These are phyloP conservation scores for Delphinella strobiligena DNA, from an alignment of 2,329 filamentous ascomycete genomes.

Conservation along the genomic window DNA sequence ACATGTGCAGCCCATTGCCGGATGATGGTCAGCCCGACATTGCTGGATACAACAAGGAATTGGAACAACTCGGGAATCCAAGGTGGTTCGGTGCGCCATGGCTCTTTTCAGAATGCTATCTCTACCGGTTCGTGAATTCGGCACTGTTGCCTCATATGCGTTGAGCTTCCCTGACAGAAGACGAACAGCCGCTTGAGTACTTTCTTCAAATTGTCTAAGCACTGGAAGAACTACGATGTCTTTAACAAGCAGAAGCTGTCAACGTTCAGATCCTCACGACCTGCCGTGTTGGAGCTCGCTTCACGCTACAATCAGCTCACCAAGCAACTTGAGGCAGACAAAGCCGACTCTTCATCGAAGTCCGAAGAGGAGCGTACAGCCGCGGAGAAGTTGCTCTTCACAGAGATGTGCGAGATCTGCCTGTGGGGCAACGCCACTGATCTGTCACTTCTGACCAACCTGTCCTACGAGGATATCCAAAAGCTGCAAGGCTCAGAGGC, in stretches of 20 bases:
- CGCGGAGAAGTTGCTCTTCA: slow-evolving; percentile 68
- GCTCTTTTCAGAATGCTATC: slow-evolving; percentile 89
- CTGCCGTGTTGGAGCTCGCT: slow-evolving; percentile 72
- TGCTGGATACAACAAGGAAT: slow-evolving; percentile 71
- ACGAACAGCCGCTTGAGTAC: slow-evolving; percentile 59
- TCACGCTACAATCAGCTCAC: slow-evolving; percentile 66
- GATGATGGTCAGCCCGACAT: slow-evolving; percentile 73
- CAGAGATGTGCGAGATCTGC: slow-evolving; percentile 91
- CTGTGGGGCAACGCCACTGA: slow-evolving; percentile 97
- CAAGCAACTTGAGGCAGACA: slow-evolving; percentile 53
- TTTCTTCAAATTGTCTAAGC: slow-evolving; percentile 60
- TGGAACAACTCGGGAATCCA: slow-evolving; percentile 59
- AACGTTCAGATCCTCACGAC: slow-evolving; percentile 83
- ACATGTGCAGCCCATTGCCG: slow-evolving; percentile 50
- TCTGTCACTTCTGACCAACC: slow-evolving; percentile 74
- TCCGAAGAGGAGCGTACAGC: slow-evolving; percentile 45
- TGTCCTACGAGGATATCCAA: slow-evolving; percentile 93
- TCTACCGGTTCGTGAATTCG: slow-evolving; percentile 67
- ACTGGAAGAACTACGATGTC: slow-evolving; percentile 86
- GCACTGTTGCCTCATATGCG: slow-evolving; percentile 10
- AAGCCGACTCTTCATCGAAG: slow-evolving; percentile 28
- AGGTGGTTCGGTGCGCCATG: slow-evolving; percentile 79
- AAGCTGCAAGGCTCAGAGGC: slow-evolving; percentile 85
- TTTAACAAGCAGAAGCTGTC: slow-evolving; percentile 83
- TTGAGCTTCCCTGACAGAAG: neutral